phyloP scores from a whole-genome alignment of 371 early-diverging fungal species.

The Rhizopus sp. region DNA sequence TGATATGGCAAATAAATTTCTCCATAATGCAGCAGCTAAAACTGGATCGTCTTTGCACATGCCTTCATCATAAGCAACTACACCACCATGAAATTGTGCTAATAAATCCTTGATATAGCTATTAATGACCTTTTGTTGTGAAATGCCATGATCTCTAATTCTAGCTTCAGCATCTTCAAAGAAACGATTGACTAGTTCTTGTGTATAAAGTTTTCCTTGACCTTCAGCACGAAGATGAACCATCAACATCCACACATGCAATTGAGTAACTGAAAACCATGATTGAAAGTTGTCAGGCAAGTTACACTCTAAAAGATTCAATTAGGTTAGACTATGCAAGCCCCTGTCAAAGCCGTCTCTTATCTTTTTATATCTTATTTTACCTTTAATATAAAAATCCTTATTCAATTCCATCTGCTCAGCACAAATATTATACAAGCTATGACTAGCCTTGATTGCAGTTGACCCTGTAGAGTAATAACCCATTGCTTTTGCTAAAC shows the following conservation, averaged over 20 bases:
- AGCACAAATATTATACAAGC: conserved; percentile 55
- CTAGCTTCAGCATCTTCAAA: conserved; percentile 87
- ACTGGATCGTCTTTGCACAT: conserved; percentile 88
- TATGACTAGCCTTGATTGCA: conserved; percentile 58
- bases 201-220: conserved; percentile 76
- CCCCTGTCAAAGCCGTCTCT: no score
- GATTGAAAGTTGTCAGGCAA: conserved; percentile 91
- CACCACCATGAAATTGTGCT: conserved; percentile 86
- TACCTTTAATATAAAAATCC: conserved; percentile 59
- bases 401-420: conserved; percentile 53
- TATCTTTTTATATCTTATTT: background rate
- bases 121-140: conserved; percentile 68
- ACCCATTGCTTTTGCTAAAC: conserved; percentile 55
- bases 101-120: conserved; percentile 80
- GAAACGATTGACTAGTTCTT: conserved; percentile 86
- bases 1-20: conserved; percentile 70
- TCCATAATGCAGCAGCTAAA: conserved; percentile 93
- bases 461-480: conserved; percentile 59
- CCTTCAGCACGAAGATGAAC: conserved; percentile 77
- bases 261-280: conserved; percentile 89
- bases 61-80: conserved; percentile 93
- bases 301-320: conserved; percentile 67
- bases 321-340: no score
- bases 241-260: conserved; percentile 95
- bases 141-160: conserved; percentile 71